A percentile compares a stretch with the other conserved stretches of the same genome.
These are phyloP conservation scores for Evernia prunastri DNA, from an alignment of 495 filamentous ascomycete genomes.

Conservation along the genomic window DNA sequence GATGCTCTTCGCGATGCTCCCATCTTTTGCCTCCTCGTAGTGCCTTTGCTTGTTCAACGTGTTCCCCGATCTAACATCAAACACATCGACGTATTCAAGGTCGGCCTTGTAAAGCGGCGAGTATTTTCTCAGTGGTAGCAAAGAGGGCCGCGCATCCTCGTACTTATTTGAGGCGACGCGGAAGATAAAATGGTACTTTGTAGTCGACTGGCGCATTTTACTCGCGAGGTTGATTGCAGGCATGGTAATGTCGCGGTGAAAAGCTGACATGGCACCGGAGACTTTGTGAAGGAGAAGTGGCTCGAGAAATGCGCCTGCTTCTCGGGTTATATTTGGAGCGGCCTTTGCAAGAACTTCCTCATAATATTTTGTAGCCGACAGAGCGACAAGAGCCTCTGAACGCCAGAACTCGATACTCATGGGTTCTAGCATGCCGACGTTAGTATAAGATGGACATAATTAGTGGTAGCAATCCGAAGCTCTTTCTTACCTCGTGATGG, in stretches of 20 bases:
- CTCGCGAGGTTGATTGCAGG: constrained; percentile 4
- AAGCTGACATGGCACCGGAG: neutral
- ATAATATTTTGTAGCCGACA: neutral
- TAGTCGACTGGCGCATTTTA: constrained; percentile 2
- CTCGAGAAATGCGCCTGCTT: neutral
- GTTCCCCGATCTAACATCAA: constrained; percentile 3
- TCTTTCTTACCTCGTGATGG: neutral
- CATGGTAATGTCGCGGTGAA: constrained; percentile 2
- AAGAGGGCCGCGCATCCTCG: neutral
- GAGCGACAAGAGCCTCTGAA: constrained; percentile 6
- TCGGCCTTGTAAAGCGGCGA: neutral
- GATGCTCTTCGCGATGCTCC: neutral
- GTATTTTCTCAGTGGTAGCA: neutral
- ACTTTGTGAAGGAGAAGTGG: neutral
- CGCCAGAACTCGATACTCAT: neutral
- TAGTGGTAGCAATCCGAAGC: neutral
- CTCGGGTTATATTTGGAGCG: neutral
- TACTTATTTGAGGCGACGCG: neutral
- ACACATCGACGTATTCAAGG: neutral
- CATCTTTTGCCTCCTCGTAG: neutral
- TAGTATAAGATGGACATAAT: neutral
- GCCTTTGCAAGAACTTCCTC: neutral
- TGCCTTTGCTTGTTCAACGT: neutral
- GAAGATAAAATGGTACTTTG: constrained; percentile 7
- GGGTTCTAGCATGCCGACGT: neutral